These are phyloP conservation scores for Pelargonium australe DNA, from an alignment of 441 rosid genomes.

Conservation along the genomic window DNA sequence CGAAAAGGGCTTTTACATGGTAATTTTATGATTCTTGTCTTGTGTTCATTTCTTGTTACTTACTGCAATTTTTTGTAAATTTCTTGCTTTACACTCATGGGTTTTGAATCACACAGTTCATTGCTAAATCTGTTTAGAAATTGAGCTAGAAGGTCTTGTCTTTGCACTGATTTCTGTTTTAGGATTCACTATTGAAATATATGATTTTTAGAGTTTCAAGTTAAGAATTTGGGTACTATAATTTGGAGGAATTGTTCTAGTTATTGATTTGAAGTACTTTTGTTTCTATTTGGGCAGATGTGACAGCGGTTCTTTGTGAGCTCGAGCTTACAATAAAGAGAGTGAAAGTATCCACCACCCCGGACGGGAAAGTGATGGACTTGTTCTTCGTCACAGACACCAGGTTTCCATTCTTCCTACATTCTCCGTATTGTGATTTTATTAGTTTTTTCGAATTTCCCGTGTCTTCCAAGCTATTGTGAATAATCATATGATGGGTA, in stretches of 20 bases:
- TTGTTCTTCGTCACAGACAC: constrained; percentile 83
- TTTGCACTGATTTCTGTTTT: too few species aligned
- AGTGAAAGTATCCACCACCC: constrained; percentile 92
- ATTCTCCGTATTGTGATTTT: constrained; percentile 11
- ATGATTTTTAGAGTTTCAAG: too few species aligned
- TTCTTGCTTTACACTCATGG: too few species aligned
- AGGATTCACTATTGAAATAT: too few species aligned
- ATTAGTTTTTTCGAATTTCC: too few species aligned
- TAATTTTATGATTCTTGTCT: constrained; percentile 25
- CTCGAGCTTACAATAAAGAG: constrained; percentile 76
- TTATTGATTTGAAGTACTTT: constrained; percentile 3
- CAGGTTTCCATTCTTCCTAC: constrained; percentile 41
- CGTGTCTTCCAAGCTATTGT: too few species aligned
- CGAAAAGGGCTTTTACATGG: constrained; percentile 81
- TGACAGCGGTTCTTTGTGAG: constrained; percentile 67
- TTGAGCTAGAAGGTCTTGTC: too few species aligned
- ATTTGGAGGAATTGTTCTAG: neutral
- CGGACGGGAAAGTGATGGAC: constrained; percentile 88
- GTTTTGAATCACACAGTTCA: too few species aligned
- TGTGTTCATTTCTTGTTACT: neutral
- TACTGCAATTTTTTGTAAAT: too few species aligned
- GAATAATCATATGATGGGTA: too few species aligned
- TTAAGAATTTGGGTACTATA: too few species aligned
- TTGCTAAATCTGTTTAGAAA: too few species aligned
- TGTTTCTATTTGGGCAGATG: constrained; percentile 45